These are phyloP conservation scores for Achaetomium macrosporum DNA, from an alignment of 2,329 filamentous ascomycete genomes.

Conservation along the genomic window DNA sequence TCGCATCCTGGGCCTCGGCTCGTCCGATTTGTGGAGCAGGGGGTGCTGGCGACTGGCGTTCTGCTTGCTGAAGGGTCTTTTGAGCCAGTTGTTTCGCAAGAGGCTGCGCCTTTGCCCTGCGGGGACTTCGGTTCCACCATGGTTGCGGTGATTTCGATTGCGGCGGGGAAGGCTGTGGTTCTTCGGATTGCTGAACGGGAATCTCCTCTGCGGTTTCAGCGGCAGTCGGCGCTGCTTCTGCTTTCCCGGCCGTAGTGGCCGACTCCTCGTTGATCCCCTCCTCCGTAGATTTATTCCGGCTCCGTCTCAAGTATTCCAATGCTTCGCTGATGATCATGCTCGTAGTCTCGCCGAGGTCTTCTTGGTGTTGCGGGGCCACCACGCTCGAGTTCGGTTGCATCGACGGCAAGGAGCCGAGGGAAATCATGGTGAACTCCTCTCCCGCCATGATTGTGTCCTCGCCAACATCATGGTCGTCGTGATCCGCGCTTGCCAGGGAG, in stretches of 20 bases:
- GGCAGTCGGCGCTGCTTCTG: not conserved
- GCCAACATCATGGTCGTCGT: conserved; percentile 35
- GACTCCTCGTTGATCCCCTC: conserved; percentile 9
- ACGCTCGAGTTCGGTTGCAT: conserved; percentile 38
- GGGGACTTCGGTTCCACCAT: conserved; percentile 13
- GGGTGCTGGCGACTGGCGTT: not conserved
- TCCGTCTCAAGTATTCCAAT: conserved; percentile 44
- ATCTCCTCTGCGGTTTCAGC: not conserved
- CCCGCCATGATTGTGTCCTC: conserved; percentile 29
- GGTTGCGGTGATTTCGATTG: conserved; percentile 8
- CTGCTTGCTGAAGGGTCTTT: conserved; percentile 21
- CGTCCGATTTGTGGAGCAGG: not conserved
- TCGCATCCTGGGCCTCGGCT: conserved; percentile 21
- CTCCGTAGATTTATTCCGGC: conserved; percentile 18
- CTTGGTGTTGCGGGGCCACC: conserved; percentile 14
- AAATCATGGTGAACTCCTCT: conserved; percentile 56
- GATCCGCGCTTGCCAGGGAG: conserved; percentile 31
- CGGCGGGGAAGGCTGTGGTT: not conserved
- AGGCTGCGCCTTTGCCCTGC: conserved; percentile 17
- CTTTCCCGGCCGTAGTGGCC: not conserved
- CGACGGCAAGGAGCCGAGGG: conserved; percentile 48
- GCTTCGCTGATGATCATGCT: conserved; percentile 52
- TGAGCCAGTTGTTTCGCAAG: conserved; percentile 24
- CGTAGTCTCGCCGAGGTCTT: conserved; percentile 49
- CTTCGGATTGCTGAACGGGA: not conserved